A percentile compares a stretch with the other conserved stretches of the same genome.
These are phyloP conservation scores for Plenodomus biglobosus DNA, from an alignment of 2,329 filamentous ascomycete genomes.

Conservation along the genomic window DNA sequence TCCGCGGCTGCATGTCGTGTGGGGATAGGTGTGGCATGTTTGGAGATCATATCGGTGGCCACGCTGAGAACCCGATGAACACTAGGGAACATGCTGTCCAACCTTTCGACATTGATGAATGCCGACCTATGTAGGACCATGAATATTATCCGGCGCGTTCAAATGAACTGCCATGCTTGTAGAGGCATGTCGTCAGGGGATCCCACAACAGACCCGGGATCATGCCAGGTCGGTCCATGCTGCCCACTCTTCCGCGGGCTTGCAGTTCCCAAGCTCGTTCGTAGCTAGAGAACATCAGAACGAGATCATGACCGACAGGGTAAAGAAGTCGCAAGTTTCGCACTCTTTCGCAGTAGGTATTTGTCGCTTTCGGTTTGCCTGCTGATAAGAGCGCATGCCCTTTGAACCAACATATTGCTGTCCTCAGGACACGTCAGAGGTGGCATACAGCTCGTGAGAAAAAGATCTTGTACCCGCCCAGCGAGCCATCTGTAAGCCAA, in stretches of 20 bases:
- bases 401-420: neutral
- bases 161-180: neutral
- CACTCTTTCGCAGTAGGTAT: neutral
- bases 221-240: neutral
- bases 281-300: neutral
- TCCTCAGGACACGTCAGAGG: neutral
- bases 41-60: neutral
- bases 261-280: no score
- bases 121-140: neutral
- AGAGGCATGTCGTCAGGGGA: neutral
- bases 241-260: no score
- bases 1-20: neutral
- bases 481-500: no score
- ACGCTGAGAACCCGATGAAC: neutral
- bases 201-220: no score
- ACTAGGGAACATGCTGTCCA: neutral
- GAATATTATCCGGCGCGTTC: no score
- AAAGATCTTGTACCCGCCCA: no score
- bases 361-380: neutral
- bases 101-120: neutral
- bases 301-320: neutral
- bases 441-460: neutral
- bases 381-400: neutral
- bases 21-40: neutral
- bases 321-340: neutral